Evolutionary conservation across 371 early-diverging fungal species (phyloP).

Genomic region (Rhizopus arrhizus): DNA sequence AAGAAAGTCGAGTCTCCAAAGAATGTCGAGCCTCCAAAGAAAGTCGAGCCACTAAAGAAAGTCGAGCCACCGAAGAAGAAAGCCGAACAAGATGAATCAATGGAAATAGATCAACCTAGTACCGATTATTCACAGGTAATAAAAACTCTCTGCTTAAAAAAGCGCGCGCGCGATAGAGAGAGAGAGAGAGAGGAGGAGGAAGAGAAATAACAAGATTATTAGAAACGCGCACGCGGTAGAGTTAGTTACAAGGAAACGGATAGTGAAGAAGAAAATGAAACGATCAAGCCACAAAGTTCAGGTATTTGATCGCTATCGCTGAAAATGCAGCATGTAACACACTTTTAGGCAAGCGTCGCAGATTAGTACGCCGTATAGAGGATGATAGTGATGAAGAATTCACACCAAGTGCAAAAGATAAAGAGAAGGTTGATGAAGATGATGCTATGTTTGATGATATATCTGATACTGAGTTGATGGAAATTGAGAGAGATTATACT

Average conservation of each 20-base stretch:
- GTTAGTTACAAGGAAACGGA: slow-evolving; percentile 13
- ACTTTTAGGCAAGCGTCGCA: slow-evolving; percentile 8
- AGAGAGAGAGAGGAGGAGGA: too few species aligned
- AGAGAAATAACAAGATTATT: not conserved
- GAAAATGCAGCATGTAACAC: not conserved
- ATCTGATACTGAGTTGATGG: slow-evolving; percentile 10
- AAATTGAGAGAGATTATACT: slow-evolving; percentile 7
- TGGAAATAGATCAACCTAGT: not conserved
- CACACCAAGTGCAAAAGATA: not conserved
- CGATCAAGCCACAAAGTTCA: slow-evolving; percentile 1
- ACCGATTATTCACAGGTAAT: not conserved
- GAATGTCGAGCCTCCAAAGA: not conserved
- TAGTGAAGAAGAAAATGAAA: not conserved
- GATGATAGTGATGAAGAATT: slow-evolving; percentile 26
- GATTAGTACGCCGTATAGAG: slow-evolving; percentile 8
- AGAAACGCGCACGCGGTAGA: slow-evolving; percentile 6
- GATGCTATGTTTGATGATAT: slow-evolving; percentile 14
- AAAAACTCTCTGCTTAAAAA: not conserved
- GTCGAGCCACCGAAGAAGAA: too few species aligned
- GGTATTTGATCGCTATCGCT: not conserved
- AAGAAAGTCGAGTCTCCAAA: not conserved
- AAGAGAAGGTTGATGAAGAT: slow-evolving; percentile 1
- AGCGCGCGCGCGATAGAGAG: not conserved
- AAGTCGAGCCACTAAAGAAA: too few species aligned
- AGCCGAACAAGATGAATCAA: not conserved